A percentile compares a stretch with the other conserved stretches of the same genome.
phyloP scores from a whole-genome alignment of 1,284 basidiomycete genomes.

The Polyporus tsugae region DNA sequence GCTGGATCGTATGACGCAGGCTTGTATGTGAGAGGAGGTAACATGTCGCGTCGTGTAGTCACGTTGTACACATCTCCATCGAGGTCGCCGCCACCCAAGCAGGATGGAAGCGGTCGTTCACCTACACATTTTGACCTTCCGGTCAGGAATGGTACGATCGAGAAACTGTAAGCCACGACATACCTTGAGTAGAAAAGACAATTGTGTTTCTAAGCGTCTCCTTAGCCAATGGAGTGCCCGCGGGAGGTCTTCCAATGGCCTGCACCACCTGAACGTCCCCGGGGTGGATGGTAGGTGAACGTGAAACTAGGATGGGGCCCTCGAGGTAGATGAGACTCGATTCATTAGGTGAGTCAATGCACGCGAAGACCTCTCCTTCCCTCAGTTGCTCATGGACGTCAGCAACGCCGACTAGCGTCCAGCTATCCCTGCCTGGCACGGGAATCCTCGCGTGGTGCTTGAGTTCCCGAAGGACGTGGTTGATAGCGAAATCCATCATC shows the following conservation, averaged over 20 bases:
- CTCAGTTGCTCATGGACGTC: slow-evolving; percentile 62
- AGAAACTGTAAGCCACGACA: slow-evolving; percentile 3
- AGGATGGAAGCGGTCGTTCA: slow-evolving; percentile 64
- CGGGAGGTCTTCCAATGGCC: slow-evolving; percentile 65
- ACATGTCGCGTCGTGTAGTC: slow-evolving; percentile 43
- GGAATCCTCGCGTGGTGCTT: slow-evolving; percentile 77
- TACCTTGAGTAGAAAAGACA: slow-evolving; percentile 66
- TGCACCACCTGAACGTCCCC: slow-evolving; percentile 69
- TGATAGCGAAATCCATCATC: slow-evolving; percentile 59
- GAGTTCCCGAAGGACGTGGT: slow-evolving; percentile 70
- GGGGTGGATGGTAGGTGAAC: slow-evolving; percentile 73
- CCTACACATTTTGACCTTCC: slow-evolving; percentile 47
- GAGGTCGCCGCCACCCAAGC: slow-evolving; percentile 71
- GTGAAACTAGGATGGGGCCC: slow-evolving; percentile 64
- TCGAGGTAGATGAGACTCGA: slow-evolving; percentile 54
- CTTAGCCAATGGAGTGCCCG: slow-evolving; percentile 55
- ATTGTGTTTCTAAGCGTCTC: slow-evolving; percentile 65
- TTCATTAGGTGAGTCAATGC: slow-evolving; percentile 53
- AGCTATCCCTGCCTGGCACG: slow-evolving; percentile 55
- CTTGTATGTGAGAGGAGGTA: slow-evolving; percentile 35
- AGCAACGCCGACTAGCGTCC: slow-evolving; percentile 75
- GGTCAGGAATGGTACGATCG: neutral
- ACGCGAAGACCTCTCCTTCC: slow-evolving; percentile 66
- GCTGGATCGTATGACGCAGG: slow-evolving; percentile 66
- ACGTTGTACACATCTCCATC: slow-evolving; percentile 69